A percentile compares a stretch with the other conserved stretches of the same genome.
phyloP scores from a whole-genome alignment of 768 basidiomycete species.

The Steccherinum ochraceum region DNA sequence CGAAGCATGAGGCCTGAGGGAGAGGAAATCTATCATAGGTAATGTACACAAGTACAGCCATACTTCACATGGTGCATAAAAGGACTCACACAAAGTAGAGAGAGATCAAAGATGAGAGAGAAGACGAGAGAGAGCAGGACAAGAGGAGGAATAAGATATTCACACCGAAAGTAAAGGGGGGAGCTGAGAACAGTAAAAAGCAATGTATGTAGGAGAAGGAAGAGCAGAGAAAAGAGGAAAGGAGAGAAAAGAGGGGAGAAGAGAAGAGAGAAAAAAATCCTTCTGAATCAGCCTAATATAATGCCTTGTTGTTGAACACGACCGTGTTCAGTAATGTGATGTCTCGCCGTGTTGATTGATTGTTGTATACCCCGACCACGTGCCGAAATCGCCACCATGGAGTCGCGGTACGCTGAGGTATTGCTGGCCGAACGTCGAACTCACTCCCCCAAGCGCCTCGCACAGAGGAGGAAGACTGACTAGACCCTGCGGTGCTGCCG shows the following conservation, averaged over 20 bases:
- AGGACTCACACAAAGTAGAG: background rate
- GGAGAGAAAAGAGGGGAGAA: background rate
- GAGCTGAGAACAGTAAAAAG: conserved; percentile 1
- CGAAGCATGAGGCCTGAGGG: background rate
- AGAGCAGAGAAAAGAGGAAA: background rate
- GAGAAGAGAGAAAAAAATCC: no score
- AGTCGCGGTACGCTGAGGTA: no score
- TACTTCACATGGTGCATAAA: conserved; percentile 4
- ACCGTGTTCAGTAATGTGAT: no score
- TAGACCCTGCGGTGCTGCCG: background rate
- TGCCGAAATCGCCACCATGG: no score
- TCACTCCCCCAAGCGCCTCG: background rate
- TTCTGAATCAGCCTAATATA: no score
- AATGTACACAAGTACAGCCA: conserved; percentile 7
- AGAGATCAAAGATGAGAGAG: background rate
- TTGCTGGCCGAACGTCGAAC: background rate
- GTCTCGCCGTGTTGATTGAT: no score
- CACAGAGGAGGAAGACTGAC: background rate
- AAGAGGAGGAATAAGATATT: background rate
- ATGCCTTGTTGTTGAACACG: no score
- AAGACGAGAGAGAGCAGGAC: background rate
- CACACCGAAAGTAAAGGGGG: background rate
- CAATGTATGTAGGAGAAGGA: no score
- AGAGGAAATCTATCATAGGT: background rate
- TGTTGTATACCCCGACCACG: no score